These are phyloP conservation scores for Umbelopsis sp. DNA, from an alignment of 371 early-diverging fungal species.

Conservation along the genomic window DNA sequence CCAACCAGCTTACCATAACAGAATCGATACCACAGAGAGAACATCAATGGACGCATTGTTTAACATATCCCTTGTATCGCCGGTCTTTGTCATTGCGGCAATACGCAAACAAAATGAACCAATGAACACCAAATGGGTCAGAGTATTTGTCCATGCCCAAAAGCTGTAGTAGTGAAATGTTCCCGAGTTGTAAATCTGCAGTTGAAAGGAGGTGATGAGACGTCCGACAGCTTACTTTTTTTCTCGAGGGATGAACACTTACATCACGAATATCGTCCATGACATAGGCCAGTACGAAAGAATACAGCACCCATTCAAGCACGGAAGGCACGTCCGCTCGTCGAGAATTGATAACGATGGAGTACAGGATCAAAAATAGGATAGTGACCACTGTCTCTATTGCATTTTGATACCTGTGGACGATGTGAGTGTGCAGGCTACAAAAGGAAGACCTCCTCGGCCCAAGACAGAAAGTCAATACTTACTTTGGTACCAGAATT, in stretches of 20 bases:
- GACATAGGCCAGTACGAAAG: slow-evolving; percentile 34
- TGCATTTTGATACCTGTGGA: slow-evolving; percentile 37
- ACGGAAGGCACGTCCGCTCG: slow-evolving; percentile 21
- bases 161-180: slow-evolving; percentile 29
- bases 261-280: slow-evolving; percentile 43
- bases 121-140: slow-evolving; percentile 42
- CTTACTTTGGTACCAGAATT: slow-evolving; percentile 39
- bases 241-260: slow-evolving; percentile 5
- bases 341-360: slow-evolving; percentile 34
- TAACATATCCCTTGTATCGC: slow-evolving; percentile 13
- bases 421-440: too few species aligned
- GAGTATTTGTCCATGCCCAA: slow-evolving; percentile 28
- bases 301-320: slow-evolving; percentile 35
- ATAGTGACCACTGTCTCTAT: slow-evolving; percentile 37
- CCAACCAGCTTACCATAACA: slow-evolving; percentile 30
- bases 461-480: too few species aligned
- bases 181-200: slow-evolving; percentile 30
- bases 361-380: slow-evolving; percentile 35
- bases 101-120: slow-evolving; percentile 35
- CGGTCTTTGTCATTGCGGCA: slow-evolving; percentile 22
- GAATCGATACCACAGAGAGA: slow-evolving; percentile 33
- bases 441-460: too few species aligned
- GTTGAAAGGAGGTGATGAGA: too few species aligned
- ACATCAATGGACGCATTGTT: slow-evolving; percentile 34
- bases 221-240: too few species aligned